Base-by-base conservation (phyloP, 192 early-diverging fungal species). In the Fimicolochytrium jonesii region DNA sequence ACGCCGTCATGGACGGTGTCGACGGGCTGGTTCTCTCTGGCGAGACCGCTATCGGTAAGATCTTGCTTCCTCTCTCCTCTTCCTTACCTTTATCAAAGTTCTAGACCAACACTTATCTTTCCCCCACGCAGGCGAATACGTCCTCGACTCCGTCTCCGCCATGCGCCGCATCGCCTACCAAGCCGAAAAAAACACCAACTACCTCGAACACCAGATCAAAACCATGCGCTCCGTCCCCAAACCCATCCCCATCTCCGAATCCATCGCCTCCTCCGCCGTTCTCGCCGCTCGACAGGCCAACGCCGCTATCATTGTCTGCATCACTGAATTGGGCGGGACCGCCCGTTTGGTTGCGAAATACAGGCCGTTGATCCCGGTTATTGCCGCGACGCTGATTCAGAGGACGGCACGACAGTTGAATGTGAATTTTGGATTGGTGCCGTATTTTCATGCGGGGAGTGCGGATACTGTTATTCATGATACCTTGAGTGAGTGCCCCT, bases 1-100 rank as follows among this genome's bases (percentile, higher is more conserved):
- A 84, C 64, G 79, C 82, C 25, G 82, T 84, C 20, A 79, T 82
- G 73, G 82, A 84, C 46, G 82, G 82, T 18, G 79, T 71, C 41
- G 82, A 84, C 55, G 82, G 82, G 2, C 58, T 84, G 26, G 77
- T 84, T 31, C 74, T 84, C 18, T 80, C 77, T 39, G 77, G 73
- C 34, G 82, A 84, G 61, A 84, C 82, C 3, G 82, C 82, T 28
- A 56, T 84, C 43, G 82, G 82, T 55, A 63, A 59, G 54, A n/a
- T n/a, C n/a, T n/a, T n/a, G n/a, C n/a, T n/a, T n/a, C n/a, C n/a
- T n/a, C n/a, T n/a, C n/a, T n/a, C n/a, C n/a, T n/a, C n/a, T n/a
- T n/a, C n/a, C n/a, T n/a, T n/a, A n/a, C n/a, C n/a, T n/a, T n/a
- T n/a, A n/a, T 48, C 6, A 17, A 17, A 10, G 37, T 7, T 17